Base-by-base conservation (phyloP, 2,329 filamentous ascomycete species). In the Hortaea werneckii region DNA sequence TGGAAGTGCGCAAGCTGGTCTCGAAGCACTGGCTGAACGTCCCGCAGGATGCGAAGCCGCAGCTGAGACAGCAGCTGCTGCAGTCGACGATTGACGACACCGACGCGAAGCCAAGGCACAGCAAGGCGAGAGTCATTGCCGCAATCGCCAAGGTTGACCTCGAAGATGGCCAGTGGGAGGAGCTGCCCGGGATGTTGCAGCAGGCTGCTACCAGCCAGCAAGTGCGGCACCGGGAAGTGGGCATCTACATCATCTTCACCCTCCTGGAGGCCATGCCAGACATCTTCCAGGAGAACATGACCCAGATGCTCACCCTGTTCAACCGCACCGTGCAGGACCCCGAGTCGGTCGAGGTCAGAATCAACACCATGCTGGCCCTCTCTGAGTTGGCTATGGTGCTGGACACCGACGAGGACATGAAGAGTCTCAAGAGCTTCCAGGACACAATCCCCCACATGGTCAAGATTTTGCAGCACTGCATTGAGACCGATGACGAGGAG, bases 331-430 rank as follows among this genome's bases (percentile, higher is more conserved):
- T 98, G 60, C 82, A 85, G 59, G 92, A 96, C 62, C 82, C 86
- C 1, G 82, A 94, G 68, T 95, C 88, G 66, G 79, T 85, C 51
- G 87, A 95, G 65, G 92, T 98, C 47, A 83, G 89, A 58, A 82
- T 95, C 71, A 96, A 95, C 74, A 94, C 92, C 29, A 82, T 95
- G 69, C 79, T 94, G 61, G 88, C 87, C 50, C 78, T 96, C 50
- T 88, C 89, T 59, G 85, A 87, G 61, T 77, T 95, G 59, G 83
- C 90, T 45, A 84, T 94, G 74, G 78, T 94, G 51, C 73, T 96
- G 41, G 86, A 95, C 62, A 80, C 85, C 1, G 89, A 95, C 35
- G 87, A 95, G 70, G 84, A 95, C 54, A 73, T 78, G 50, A 73
- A 82, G 53, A 79, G 82, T 37, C 73, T 95, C 49, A 77, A 79